Percentiles rank a stretch among this genome's conserved stretches.
Conservation (phyloP, 1,284 basidiomycete species). For the Xerocomus minutiporus region DNA sequence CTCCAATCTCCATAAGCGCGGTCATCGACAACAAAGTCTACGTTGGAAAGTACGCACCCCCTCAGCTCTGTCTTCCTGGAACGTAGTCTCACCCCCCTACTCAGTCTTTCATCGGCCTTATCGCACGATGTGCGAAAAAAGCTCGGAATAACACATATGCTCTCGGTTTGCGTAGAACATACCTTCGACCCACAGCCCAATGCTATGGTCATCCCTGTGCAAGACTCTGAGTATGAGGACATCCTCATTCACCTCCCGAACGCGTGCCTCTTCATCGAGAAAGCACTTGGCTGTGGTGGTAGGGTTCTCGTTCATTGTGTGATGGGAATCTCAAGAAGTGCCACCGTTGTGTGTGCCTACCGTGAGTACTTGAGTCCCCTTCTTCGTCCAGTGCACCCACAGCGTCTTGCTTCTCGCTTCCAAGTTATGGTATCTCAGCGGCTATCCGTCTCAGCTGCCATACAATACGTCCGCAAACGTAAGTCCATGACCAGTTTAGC, state of each 20-base stretch:
- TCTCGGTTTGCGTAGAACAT: constrained; percentile 60
- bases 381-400: constrained; percentile 3
- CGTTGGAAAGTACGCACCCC: constrained; percentile 48
- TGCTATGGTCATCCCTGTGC: constrained; percentile 47
- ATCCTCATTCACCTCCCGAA: constrained; percentile 52
- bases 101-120: constrained; percentile 47
- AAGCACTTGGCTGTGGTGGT: constrained; percentile 44
- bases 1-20: constrained; percentile 31
- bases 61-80: background rate
- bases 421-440: constrained; percentile 53
- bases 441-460: constrained; percentile 41
- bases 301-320: constrained; percentile 72
- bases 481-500: constrained; percentile 15
- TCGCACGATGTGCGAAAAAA: constrained; percentile 37
- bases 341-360: constrained; percentile 65
- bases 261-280: constrained; percentile 52
- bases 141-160: constrained; percentile 51
- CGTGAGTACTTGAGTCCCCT: constrained; percentile 35
- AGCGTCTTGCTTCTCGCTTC: background rate
- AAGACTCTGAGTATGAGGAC: constrained; percentile 59
- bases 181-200: constrained; percentile 38
- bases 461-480: constrained; percentile 50
- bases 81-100: background rate
- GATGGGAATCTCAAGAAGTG: constrained; percentile 67
- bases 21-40: constrained; percentile 46